These are phyloP conservation scores for Allodekkera sacchari DNA, from an alignment of 805 yeast genomes.

Conservation along the genomic window DNA sequence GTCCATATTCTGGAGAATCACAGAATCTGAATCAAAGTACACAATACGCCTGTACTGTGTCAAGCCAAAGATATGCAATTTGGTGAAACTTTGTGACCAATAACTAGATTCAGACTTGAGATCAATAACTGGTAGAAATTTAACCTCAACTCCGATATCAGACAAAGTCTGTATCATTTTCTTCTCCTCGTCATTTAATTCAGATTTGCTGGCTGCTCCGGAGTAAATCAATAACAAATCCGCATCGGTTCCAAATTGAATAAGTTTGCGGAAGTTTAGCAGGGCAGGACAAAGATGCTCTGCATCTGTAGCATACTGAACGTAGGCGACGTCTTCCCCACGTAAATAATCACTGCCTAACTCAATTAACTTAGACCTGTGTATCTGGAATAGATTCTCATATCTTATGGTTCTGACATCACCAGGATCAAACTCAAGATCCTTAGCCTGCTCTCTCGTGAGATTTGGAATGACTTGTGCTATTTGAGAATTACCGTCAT, in stretches of 20 bases:
- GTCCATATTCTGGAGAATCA: slow-evolving; percentile 33
- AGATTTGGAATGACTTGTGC: slow-evolving; percentile 1
- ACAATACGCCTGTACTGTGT: slow-evolving; percentile 43
- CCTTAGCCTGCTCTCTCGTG: background rate
- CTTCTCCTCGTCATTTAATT: slow-evolving; percentile 1
- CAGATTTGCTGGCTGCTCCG: background rate
- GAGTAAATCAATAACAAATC: slow-evolving; percentile 39
- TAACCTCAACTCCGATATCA: slow-evolving; percentile 20
- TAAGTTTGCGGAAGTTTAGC: slow-evolving; percentile 35
- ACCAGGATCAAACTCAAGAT: slow-evolving; percentile 5
- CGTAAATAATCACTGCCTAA: slow-evolving; percentile 9
- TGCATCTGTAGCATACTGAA: slow-evolving; percentile 49
- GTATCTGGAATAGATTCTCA: slow-evolving; percentile 3
- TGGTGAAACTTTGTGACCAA: slow-evolving; percentile 49
- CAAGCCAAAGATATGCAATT: slow-evolving; percentile 43
- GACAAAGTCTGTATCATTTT: slow-evolving; percentile 1
- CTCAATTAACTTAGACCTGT: slow-evolving; percentile 2
- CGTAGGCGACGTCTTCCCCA: slow-evolving; percentile 45
- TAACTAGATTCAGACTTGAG: slow-evolving; percentile 17
- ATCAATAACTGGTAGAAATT: slow-evolving; percentile 17
- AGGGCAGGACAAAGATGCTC: slow-evolving; percentile 45
- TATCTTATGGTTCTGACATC: slow-evolving; percentile 7
- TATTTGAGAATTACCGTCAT: too few species aligned
- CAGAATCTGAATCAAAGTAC: slow-evolving; percentile 52
- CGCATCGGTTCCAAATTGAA: slow-evolving; percentile 28